Percentiles rank a stretch among this genome's conserved stretches.
These are phyloP conservation scores for Boeremia exigua DNA, from an alignment of 2,329 filamentous ascomycete species.

Conservation along the genomic window DNA sequence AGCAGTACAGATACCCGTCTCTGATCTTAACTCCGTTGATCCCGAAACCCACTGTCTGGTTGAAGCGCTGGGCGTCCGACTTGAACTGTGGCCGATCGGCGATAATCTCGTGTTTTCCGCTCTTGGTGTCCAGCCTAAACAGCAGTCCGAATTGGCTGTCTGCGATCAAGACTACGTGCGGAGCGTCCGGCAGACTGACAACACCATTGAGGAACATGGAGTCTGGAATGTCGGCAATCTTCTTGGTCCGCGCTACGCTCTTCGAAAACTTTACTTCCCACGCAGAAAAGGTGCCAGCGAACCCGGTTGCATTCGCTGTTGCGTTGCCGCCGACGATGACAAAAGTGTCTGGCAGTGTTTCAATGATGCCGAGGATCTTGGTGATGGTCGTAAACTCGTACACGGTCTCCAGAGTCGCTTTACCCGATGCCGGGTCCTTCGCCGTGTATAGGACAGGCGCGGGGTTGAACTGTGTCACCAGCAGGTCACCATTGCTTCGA, in stretches of 20 bases:
- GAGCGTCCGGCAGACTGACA: neutral
- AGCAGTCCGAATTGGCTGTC: slow-evolving; percentile 11
- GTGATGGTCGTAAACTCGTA: slow-evolving; percentile 7
- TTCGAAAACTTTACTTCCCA: slow-evolving; percentile 10
- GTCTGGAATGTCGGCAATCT: slow-evolving; percentile 12
- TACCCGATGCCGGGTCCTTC: neutral
- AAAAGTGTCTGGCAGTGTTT: slow-evolving; percentile 16
- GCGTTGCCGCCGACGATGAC: slow-evolving; percentile 16
- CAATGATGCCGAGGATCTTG: slow-evolving; percentile 16
- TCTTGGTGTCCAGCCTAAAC: slow-evolving; percentile 12
- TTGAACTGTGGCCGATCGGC: slow-evolving; percentile 15
- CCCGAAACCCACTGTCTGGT: slow-evolving; percentile 13
- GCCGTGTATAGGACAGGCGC: slow-evolving; percentile 7
- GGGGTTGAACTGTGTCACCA: slow-evolving; percentile 12
- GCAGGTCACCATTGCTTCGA: slow-evolving; percentile 14
- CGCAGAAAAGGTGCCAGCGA: slow-evolving; percentile 11
- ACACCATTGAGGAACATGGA: slow-evolving; percentile 17
- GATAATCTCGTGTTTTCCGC: slow-evolving; percentile 5
- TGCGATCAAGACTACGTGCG: slow-evolving; percentile 4
- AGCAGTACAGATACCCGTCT: slow-evolving; percentile 9
- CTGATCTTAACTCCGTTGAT: slow-evolving; percentile 15
- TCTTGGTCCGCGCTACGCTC: neutral
- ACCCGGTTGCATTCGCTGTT: slow-evolving; percentile 11
- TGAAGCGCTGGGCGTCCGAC: slow-evolving; percentile 8
- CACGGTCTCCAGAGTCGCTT: slow-evolving; percentile 10